Percentiles rank a stretch among this genome's conserved stretches.
phyloP scores from a whole-genome alignment of 352 stramenopile species.

The Globisporangium alternatum region DNA sequence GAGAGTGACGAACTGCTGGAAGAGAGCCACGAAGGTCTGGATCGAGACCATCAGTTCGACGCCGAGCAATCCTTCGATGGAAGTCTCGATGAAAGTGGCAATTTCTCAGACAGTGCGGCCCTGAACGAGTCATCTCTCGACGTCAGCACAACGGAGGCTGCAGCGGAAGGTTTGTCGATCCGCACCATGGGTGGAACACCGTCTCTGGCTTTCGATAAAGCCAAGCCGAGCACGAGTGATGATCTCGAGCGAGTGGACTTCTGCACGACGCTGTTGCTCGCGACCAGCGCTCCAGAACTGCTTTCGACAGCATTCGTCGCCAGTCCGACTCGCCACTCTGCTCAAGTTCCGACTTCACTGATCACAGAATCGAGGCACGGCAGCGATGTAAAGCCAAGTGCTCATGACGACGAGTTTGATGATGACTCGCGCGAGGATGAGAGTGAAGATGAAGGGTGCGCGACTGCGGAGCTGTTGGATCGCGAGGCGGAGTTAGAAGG shows the following conservation, averaged over 20 bases:
- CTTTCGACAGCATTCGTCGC: slow-evolving; percentile 2
- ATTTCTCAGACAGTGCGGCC: background rate
- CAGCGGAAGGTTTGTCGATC: background rate
- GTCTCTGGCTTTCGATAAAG: background rate
- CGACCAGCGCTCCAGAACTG: background rate
- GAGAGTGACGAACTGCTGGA: slow-evolving; percentile 5
- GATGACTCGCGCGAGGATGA: background rate
- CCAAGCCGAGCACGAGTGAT: background rate
- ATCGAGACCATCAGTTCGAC: slow-evolving; percentile 5
- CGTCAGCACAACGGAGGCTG: background rate
- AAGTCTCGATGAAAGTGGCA: background rate
- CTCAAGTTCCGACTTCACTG: background rate
- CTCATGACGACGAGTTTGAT: background rate
- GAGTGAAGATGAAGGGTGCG: background rate
- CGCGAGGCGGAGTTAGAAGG: background rate
- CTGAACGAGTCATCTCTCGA: slow-evolving; percentile 1
- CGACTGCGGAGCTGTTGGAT: background rate
- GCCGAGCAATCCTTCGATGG: slow-evolving; percentile 6
- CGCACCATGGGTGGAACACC: background rate
- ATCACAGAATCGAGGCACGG: background rate
- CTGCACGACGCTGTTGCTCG: slow-evolving; percentile 1
- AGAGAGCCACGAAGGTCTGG: slow-evolving; percentile 1
- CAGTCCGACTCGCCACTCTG: background rate
- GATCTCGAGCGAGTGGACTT: background rate
- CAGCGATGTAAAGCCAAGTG: background rate